Percentiles rank a stretch among this genome's conserved stretches.
Conservation (phyloP, 2,329 filamentous ascomycete species). For the Cladosporium sp. region DNA sequence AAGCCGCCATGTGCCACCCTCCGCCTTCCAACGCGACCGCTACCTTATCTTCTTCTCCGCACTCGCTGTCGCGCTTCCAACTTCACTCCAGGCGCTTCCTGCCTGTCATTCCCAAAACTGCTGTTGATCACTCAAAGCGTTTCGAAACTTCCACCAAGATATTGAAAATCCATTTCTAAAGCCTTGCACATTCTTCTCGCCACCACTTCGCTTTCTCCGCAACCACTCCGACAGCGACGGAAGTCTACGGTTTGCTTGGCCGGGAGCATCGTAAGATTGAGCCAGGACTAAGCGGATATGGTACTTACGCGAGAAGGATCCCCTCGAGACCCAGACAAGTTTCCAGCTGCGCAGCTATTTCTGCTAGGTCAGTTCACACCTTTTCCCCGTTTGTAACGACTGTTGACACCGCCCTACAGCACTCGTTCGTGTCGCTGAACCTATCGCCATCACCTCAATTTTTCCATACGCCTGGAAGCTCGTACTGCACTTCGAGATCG, state of each 20-base stretch:
- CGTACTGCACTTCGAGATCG: conserved; percentile 68
- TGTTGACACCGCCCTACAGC: conserved; percentile 44
- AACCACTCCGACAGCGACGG: background rate
- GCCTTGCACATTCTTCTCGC: background rate
- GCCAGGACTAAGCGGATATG: conserved; percentile 33
- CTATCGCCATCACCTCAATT: conserved; percentile 86
- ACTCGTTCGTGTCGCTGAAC: conserved; percentile 86
- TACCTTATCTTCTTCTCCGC: background rate
- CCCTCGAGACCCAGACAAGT: conserved; percentile 60
- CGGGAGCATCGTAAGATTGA: conserved; percentile 18
- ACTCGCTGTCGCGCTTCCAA: background rate
- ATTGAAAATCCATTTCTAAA: background rate
- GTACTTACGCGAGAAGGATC: conserved; percentile 53
- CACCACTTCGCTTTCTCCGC: background rate
- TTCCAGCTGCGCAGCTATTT: conserved; percentile 76
- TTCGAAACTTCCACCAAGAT: background rate
- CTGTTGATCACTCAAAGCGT: background rate
- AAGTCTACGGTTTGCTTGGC: conserved; percentile 10
- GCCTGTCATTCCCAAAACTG: background rate
- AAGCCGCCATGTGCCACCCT: background rate
- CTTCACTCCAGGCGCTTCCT: background rate
- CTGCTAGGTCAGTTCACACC: conserved; percentile 60
- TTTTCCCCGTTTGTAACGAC: background rate
- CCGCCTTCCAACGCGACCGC: background rate
- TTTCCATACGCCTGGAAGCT: conserved; percentile 87